A percentile compares a stretch with the other conserved stretches of the same genome.
phyloP scores from a whole-genome alignment of 495 filamentous ascomycete species.

The Neurospora terricola region DNA sequence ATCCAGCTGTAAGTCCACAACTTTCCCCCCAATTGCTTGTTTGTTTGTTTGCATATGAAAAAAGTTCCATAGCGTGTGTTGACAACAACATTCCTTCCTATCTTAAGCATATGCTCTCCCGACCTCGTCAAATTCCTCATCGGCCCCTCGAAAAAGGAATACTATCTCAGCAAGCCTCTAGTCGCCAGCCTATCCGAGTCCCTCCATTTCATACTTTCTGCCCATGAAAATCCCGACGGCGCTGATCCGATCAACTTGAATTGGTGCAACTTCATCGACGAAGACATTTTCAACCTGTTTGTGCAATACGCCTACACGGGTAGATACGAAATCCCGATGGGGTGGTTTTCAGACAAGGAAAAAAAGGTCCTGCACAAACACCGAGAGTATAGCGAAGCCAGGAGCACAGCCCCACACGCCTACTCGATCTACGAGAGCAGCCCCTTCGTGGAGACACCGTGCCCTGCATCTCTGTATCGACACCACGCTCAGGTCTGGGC shows the following conservation, averaged over 20 bases:
- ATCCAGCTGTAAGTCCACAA: background rate
- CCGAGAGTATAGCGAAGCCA: background rate
- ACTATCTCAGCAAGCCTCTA: background rate
- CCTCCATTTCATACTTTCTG: background rate
- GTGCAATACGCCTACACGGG: background rate
- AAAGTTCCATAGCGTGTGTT: background rate
- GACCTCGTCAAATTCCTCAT: background rate
- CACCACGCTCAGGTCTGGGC: background rate
- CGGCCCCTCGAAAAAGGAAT: background rate
- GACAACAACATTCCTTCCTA: background rate
- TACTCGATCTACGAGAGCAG: background rate
- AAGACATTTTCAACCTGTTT: background rate
- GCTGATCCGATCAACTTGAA: background rate
- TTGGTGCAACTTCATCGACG: background rate
- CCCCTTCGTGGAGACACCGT: background rate
- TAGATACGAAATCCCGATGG: background rate
- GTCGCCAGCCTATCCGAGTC: background rate
- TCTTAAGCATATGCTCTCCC: background rate
- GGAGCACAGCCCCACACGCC: background rate
- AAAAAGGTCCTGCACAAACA: background rate
- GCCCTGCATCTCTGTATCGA: background rate
- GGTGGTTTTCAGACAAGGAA: no score
- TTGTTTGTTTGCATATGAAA: no score
- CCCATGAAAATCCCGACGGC: no score
- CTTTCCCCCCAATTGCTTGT: no score